phyloP scores from a whole-genome alignment of 306 rosid species.

The Trifolium dubium region DNA sequence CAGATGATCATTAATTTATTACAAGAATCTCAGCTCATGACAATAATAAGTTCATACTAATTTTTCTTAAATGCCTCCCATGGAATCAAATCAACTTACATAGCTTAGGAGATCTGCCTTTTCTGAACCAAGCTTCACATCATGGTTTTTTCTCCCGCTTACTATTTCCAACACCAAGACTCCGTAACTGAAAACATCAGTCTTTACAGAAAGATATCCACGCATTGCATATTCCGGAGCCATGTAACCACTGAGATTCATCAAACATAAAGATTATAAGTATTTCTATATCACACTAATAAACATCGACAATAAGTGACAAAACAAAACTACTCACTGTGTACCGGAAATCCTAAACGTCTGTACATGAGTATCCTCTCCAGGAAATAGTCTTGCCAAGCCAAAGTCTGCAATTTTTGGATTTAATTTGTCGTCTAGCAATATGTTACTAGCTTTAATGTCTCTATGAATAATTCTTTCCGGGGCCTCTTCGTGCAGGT shows the following conservation, averaged over 20 bases:
- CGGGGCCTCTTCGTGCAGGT: constrained; percentile 88
- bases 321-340: constrained; percentile 70
- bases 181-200: constrained; percentile 90
- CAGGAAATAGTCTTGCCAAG: constrained; percentile 90
- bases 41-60: background rate
- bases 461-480: constrained; percentile 88
- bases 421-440: constrained; percentile 73
- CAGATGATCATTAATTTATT: too few species aligned
- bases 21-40: background rate
- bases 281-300: constrained; percentile 30
- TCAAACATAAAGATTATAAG: constrained; percentile 35
- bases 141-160: constrained; percentile 81
- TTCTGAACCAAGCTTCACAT: constrained; percentile 52
- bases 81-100: constrained; percentile 57
- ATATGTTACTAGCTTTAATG: constrained; percentile 87
- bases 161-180: constrained; percentile 78
- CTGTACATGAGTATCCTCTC: constrained; percentile 82
- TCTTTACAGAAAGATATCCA: constrained; percentile 85
- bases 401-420: constrained; percentile 93
- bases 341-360: constrained; percentile 92
- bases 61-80: background rate
- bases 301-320: constrained; percentile 1
- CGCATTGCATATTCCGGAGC: constrained; percentile 91
- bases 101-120: constrained; percentile 76
- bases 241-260: constrained; percentile 78